Evolutionary conservation across 1,284 basidiomycete genomes (phyloP).

Genomic region (Grifola frondosa): DNA sequence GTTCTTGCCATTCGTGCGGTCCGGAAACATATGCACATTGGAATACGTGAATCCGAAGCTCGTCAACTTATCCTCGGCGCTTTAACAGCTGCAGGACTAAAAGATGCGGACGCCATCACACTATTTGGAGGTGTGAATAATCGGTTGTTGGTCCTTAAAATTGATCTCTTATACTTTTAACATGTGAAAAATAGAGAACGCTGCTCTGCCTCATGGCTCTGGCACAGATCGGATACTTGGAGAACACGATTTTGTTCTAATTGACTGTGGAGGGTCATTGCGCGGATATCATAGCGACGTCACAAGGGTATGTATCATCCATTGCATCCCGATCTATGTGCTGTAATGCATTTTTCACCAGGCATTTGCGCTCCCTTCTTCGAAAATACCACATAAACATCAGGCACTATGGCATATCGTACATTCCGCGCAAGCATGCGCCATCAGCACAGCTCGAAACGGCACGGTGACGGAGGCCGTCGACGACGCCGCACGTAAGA

Average conservation of each 20-base stretch:
- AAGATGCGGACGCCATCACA: constrained; percentile 58
- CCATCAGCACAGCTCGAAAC: constrained; percentile 47
- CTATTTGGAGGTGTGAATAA: constrained; percentile 70
- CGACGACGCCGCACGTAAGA: constrained; percentile 64
- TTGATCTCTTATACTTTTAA: too few relatives aligned
- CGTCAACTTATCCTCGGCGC: constrained; percentile 54
- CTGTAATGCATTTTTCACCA: constrained; percentile 26
- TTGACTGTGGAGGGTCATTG: constrained; percentile 72
- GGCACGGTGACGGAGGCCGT: constrained; percentile 55
- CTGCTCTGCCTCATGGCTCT: constrained; percentile 80
- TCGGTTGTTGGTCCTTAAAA: too few relatives aligned
- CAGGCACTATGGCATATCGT: constrained; percentile 68
- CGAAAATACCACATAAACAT: constrained; percentile 56
- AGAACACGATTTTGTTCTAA: constrained; percentile 67
- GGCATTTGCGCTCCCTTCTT: constrained; percentile 69
- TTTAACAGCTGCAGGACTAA: constrained; percentile 57
- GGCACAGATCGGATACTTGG: constrained; percentile 66
- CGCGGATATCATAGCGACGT: constrained; percentile 79
- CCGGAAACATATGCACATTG: constrained; percentile 60
- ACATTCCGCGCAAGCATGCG: constrained; percentile 60
- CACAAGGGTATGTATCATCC: constrained; percentile 63
- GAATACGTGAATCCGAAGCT: constrained; percentile 76
- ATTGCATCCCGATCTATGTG: too few relatives aligned
- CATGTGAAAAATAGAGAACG: constrained; percentile 75
- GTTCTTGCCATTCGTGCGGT: constrained; percentile 72